Evolutionary conservation across 805 yeast species (phyloP).

Genomic region (Yamadazyma endophytica): DNA sequence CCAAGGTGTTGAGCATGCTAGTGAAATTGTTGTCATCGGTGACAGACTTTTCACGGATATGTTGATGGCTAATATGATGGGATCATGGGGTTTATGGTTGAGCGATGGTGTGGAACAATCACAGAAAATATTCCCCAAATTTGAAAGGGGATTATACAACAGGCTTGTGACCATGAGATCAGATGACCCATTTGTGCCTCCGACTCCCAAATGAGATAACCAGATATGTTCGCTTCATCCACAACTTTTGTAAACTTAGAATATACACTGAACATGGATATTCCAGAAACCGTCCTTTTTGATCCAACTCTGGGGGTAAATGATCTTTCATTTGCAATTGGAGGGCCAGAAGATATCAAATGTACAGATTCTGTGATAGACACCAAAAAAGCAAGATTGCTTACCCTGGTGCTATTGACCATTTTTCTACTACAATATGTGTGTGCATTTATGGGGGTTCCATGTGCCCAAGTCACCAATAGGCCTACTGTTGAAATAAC

Average conservation of each 20-base stretch:
- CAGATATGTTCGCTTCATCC: too few species aligned
- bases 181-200: conserved; percentile 17
- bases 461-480: conserved; percentile 29
- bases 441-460: conserved; percentile 24
- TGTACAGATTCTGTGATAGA: conserved; percentile 3
- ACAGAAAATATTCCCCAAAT: conserved; percentile 44
- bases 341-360: too few species aligned
- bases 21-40: conserved; percentile 81
- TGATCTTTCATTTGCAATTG: conserved; percentile 1
- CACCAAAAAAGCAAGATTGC: conserved; percentile 1
- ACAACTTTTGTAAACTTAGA: too few species aligned
- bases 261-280: too few species aligned
- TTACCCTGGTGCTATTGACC: conserved; percentile 16
- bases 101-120: conserved; percentile 67
- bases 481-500: conserved; percentile 24
- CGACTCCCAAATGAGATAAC: conserved; percentile 11
- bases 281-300: conserved; percentile 5
- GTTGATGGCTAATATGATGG: conserved; percentile 92
- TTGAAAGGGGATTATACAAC: conserved; percentile 44
- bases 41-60: conserved; percentile 90
- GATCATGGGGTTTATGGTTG: conserved; percentile 80
- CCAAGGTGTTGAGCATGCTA: conserved; percentile 43
- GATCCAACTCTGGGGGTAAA: conserved; percentile 1
- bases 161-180: conserved; percentile 15
- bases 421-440: conserved; percentile 26